phyloP scores from a whole-genome alignment of 202 grass and related monocot species.

The Hordeum pubiflorum region DNA sequence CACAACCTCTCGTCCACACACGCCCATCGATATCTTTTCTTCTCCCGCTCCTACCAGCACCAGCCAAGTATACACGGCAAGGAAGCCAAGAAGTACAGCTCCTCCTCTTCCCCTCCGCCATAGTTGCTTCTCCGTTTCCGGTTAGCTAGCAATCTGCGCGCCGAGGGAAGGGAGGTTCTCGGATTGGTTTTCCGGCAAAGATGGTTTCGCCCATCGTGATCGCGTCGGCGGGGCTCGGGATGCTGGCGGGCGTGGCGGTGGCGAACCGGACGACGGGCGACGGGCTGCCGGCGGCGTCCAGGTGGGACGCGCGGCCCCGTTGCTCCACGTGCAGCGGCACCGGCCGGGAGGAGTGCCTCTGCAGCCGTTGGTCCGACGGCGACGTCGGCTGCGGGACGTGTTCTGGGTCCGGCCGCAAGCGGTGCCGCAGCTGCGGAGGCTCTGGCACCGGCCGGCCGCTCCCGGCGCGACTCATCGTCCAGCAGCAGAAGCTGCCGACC shows the following conservation, averaged over 20 bases:
- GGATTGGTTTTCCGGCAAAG: neutral
- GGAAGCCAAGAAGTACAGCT: neutral
- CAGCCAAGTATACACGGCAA: neutral
- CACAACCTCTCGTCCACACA: constrained; percentile 21
- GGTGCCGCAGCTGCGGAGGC: constrained; percentile 73
- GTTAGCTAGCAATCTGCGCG: neutral
- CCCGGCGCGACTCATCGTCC: constrained; percentile 44
- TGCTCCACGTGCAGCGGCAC: constrained; percentile 79
- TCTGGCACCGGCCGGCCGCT: constrained; percentile 58
- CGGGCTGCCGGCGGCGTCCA: constrained; percentile 22
- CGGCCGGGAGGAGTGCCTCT: constrained; percentile 61
- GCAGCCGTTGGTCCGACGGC: constrained; percentile 80
- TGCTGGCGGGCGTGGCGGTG: constrained; percentile 67
- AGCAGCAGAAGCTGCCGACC: constrained; percentile 26
- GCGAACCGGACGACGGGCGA: constrained; percentile 54
- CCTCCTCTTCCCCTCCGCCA: neutral
- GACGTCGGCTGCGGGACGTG: constrained; percentile 74
- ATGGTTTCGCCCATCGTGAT: constrained; percentile 59
- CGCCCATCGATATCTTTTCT: neutral
- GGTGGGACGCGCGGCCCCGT: constrained; percentile 49
- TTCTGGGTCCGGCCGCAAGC: constrained; percentile 54
- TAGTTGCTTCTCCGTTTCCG: neutral
- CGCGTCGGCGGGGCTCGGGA: constrained; percentile 74
- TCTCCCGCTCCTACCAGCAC: neutral
- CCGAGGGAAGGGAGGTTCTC: neutral